A percentile compares a stretch with the other conserved stretches of the same genome.
Conservation (phyloP, 2,329 filamentous ascomycete genomes). For the Arthrobotrys musiformis region DNA sequence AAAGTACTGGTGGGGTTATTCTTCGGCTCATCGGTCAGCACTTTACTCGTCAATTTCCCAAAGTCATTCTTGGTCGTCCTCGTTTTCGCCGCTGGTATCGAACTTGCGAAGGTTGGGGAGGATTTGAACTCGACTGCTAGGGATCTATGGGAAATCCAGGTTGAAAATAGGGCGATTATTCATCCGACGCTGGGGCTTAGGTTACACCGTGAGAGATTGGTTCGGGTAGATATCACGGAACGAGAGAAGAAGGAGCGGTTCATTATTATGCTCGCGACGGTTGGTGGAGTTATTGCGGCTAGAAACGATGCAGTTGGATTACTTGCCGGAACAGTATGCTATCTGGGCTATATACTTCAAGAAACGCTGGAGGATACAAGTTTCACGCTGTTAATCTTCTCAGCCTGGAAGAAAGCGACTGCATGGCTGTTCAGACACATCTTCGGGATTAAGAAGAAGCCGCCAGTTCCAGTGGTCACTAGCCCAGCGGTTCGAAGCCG, state of each 20-base stretch:
- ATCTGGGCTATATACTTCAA: conserved; percentile 71
- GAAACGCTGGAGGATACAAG: conserved; percentile 54
- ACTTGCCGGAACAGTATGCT: conserved; percentile 80
- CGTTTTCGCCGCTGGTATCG: conserved; percentile 87
- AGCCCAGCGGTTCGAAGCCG: conserved; percentile 31
- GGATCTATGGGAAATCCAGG: conserved; percentile 66
- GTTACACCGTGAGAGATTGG: conserved; percentile 62
- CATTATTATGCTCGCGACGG: conserved; percentile 90
- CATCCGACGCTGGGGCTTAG: conserved; percentile 58
- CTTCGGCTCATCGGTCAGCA: conserved; percentile 78
- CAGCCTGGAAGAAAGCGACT: conserved; percentile 30
- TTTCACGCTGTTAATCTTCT: conserved; percentile 20
- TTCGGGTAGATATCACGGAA: conserved; percentile 70
- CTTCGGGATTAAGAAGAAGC: conserved; percentile 18
- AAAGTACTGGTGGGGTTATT: conserved; percentile 81
- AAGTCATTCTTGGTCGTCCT: conserved; percentile 82
- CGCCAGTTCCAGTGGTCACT: not conserved
- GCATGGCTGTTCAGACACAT: conserved; percentile 43
- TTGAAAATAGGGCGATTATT: conserved; percentile 62
- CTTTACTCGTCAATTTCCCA: conserved; percentile 77
- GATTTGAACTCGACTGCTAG: conserved; percentile 78
- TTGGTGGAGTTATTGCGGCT: conserved; percentile 83
- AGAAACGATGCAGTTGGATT: conserved; percentile 89
- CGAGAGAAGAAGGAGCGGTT: conserved; percentile 79
- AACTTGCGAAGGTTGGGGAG: conserved; percentile 85